phyloP scores from a whole-genome alignment of 2,329 filamentous ascomycete species.

The Metarhizium robertsii region DNA sequence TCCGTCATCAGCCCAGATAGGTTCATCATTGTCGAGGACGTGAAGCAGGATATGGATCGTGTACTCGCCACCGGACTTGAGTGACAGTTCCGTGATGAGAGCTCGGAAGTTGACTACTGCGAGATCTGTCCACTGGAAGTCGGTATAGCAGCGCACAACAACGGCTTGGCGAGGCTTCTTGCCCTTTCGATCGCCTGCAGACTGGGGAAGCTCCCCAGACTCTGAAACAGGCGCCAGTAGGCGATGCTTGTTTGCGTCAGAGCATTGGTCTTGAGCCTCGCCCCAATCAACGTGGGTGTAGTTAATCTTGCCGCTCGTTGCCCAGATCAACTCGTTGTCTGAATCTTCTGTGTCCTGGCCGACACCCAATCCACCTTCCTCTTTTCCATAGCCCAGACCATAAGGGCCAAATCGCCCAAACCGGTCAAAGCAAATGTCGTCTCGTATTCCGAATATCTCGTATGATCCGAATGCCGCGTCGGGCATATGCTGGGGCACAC shows the following conservation, averaged over 20 bases:
- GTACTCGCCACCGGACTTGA: constrained; percentile 75
- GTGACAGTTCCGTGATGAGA: constrained; percentile 66
- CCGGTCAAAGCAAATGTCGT: constrained; percentile 80
- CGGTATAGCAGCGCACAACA: constrained; percentile 70
- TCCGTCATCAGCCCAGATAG: constrained; percentile 72
- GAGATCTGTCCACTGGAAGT: constrained; percentile 70
- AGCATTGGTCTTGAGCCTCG: constrained; percentile 42
- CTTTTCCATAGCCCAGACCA: constrained; percentile 69
- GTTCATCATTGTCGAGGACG: constrained; percentile 68
- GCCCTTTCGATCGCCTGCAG: constrained; percentile 6
- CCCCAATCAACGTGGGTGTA: constrained; percentile 48
- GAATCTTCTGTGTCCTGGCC: constrained; percentile 64
- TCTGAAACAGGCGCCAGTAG: constrained; percentile 35
- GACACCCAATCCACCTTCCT: constrained; percentile 61
- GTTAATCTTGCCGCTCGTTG: constrained; percentile 43
- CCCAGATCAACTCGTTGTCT: constrained; percentile 53
- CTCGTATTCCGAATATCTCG: constrained; percentile 59
- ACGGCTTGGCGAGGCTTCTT: constrained; percentile 59
- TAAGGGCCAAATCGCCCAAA: constrained; percentile 80
- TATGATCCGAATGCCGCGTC: constrained; percentile 72
- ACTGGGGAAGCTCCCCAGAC: constrained; percentile 24
- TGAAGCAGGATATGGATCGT: constrained; percentile 76
- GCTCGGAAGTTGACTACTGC: constrained; percentile 74
- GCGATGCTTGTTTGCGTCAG: constrained; percentile 52
- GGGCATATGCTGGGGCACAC: constrained; percentile 67